phyloP scores from a whole-genome alignment of 2,329 filamentous ascomycete genomes.

The Mycosphaerella sp. region DNA sequence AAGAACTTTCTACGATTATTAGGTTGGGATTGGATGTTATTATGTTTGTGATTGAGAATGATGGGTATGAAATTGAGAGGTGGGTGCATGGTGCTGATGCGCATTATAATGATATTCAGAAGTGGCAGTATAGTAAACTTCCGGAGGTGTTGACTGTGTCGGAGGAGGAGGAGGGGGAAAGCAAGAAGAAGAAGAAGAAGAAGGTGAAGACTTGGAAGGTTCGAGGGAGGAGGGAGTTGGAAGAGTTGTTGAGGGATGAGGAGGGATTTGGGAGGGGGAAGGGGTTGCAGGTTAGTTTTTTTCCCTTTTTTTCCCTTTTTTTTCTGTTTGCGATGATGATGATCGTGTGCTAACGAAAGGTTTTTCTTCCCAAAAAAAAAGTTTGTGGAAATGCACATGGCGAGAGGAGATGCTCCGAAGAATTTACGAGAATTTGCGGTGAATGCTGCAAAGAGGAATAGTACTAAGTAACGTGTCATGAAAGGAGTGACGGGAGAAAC shows the following conservation, averaged over 20 bases:
- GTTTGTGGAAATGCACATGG: slow-evolving; percentile 16
- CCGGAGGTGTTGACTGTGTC: slow-evolving; percentile 8
- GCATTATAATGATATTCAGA: slow-evolving; percentile 16
- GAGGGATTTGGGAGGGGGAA: slow-evolving; percentile 10
- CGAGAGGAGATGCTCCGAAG: slow-evolving; percentile 13
- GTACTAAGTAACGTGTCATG: neutral
- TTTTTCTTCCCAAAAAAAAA: too few relatives aligned
- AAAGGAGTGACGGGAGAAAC: neutral
- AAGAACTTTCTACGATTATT: slow-evolving; percentile 61
- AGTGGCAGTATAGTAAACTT: slow-evolving; percentile 13
- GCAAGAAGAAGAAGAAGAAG: too few relatives aligned
- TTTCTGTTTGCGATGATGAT: too few relatives aligned
- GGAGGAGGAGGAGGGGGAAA: neutral
- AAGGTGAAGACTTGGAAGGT: slow-evolving; percentile 11
- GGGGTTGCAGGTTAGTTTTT: slow-evolving; percentile 6
- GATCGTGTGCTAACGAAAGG: too few relatives aligned
- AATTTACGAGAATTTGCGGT: slow-evolving; percentile 9
- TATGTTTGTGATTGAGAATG: slow-evolving; percentile 43
- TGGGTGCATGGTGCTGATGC: slow-evolving; percentile 40
- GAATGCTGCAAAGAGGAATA: neutral
- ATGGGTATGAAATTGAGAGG: slow-evolving; percentile 44
- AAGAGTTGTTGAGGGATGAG: slow-evolving; percentile 9
- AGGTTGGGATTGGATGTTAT: slow-evolving; percentile 32
- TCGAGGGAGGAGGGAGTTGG: slow-evolving; percentile 7
- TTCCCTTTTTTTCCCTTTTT: too few relatives aligned